Evolutionary conservation across 306 rosid species (phyloP), one percentile per base, ranked within the genome.

Genomic region (Prunus salicina): DNA sequence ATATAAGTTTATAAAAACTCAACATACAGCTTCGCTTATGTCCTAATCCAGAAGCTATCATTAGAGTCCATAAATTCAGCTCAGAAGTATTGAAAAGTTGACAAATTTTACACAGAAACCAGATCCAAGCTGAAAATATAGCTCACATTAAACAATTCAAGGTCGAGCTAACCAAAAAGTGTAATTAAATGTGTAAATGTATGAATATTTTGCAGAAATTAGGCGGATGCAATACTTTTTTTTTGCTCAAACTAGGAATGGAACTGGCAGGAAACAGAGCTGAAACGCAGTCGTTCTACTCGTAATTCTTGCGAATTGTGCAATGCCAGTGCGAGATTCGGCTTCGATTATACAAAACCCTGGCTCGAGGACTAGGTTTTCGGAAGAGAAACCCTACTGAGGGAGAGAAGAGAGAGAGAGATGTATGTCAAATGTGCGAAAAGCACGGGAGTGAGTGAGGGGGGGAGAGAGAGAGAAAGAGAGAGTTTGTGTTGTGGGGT

Each of bases 301-400:
- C 51, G 61, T 22, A 24, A 67, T 25, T 47, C 19, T 34, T 28
- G 67, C 77, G 72, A 79, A 69, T 63, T 62, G 78, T 12, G 56
- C 19, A 27, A 68, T 53, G 75, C 60, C 69, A 75, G 64, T 72
- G 52, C 70, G 73, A 30, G 80, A 32, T 64, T 74, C 34, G 43
- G 18, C 60, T 69, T 74, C 69, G 80, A 60, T 72, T 53, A 53
- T 69, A 58, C 53, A 63, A 76, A 84, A 78, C 75, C 86, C 84
- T 73, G 81, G 69, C 60, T 24, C 30, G 53, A 82, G 72, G 60
- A 34, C 11, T 64, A 30, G 76, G 81, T 34, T 66, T 75, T 43
- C n/a, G 11, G 43, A 27, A 56, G 75, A 62, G 11, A 50, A 50
- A 51, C 71, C 50, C 25, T 43, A 53, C 58, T 38, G 45, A 14